Evolutionary conservation across 1,139 yeast species (phyloP).

Genomic region (Geotrichum bryndzae): DNA sequence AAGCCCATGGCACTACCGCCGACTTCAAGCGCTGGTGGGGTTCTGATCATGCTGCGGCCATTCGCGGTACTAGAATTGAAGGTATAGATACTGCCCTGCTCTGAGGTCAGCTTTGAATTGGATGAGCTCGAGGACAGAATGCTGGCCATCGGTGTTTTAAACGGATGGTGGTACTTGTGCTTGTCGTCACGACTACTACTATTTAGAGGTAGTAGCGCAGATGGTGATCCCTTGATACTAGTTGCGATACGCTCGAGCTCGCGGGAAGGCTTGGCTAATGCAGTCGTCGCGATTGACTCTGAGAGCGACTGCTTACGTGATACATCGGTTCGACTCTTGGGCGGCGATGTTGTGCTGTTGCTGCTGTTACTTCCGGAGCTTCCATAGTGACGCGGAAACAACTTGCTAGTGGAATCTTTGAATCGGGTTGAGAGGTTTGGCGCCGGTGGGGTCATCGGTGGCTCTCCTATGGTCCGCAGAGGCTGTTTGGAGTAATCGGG

Average conservation of each 20-base stretch:
- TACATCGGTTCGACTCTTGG: conserved; percentile 26
- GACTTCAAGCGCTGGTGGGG: conserved; percentile 32
- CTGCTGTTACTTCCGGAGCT: conserved; percentile 31
- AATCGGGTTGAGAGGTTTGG: conserved; percentile 25
- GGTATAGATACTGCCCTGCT: conserved; percentile 41
- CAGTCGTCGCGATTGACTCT: conserved; percentile 37
- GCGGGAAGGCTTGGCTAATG: conserved; percentile 40
- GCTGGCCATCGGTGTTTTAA: conserved; percentile 36
- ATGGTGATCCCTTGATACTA: conserved; percentile 20
- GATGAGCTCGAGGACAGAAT: conserved; percentile 45
- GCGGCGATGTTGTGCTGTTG: conserved; percentile 18
- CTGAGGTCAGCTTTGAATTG: conserved; percentile 43
- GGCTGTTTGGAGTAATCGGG: conserved; percentile 19
- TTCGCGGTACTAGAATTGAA: conserved; percentile 41
- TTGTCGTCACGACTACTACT: conserved; percentile 14
- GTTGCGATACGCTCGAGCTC: conserved; percentile 42
- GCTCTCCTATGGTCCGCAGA: background rate
- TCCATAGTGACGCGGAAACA: conserved; percentile 35
- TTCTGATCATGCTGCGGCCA: conserved; percentile 29
- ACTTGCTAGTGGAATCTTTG: conserved; percentile 31
- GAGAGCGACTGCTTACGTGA: conserved; percentile 34
- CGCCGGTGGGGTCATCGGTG: background rate
- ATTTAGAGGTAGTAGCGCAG: conserved; percentile 22
- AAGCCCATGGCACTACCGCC: background rate
- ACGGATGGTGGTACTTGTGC: conserved; percentile 39